Evolutionary conservation across 2,329 filamentous ascomycete genomes (phyloP).

Genomic region (Orbilia oligospora): DNA sequence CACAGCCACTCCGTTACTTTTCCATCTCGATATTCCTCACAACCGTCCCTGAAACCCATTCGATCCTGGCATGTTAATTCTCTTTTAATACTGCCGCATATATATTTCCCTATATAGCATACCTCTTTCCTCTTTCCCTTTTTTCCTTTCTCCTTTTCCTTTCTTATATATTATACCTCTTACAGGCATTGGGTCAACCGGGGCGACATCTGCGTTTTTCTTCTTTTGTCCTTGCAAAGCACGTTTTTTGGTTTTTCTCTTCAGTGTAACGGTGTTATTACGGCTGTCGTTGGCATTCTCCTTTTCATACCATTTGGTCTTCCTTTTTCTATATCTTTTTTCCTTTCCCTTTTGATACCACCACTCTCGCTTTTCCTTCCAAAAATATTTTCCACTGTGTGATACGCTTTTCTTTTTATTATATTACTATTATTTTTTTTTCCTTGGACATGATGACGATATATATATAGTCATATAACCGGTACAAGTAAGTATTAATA

Average conservation of each 20-base stretch:
- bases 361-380: conserved; percentile 51
- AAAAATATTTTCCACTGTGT: background rate
- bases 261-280: conserved; percentile 61
- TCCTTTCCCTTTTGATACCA: conserved; percentile 57
- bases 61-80: conserved; percentile 54
- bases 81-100: conserved; percentile 52
- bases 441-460: conserved; percentile 54
- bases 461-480: conserved; percentile 47
- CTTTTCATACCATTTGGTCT: conserved; percentile 59
- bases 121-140: conserved; percentile 19
- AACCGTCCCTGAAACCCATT: conserved; percentile 54
- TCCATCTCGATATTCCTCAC: conserved; percentile 16
- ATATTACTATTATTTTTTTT: background rate
- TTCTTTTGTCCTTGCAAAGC: conserved; percentile 22
- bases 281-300: conserved; percentile 59
- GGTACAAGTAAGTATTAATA: conserved; percentile 58
- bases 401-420: background rate
- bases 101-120: conserved; percentile 60
- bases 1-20: conserved; percentile 57
- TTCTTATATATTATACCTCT: conserved; percentile 50
- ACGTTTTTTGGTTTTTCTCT: conserved; percentile 37
- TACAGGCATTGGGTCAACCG: conserved; percentile 60
- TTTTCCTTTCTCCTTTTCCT: conserved; percentile 49
- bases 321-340: conserved; percentile 34
- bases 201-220: conserved; percentile 54